These are phyloP conservation scores for Cetradonia linearis DNA, from an alignment of 495 filamentous ascomycete genomes.

Conservation along the genomic window DNA sequence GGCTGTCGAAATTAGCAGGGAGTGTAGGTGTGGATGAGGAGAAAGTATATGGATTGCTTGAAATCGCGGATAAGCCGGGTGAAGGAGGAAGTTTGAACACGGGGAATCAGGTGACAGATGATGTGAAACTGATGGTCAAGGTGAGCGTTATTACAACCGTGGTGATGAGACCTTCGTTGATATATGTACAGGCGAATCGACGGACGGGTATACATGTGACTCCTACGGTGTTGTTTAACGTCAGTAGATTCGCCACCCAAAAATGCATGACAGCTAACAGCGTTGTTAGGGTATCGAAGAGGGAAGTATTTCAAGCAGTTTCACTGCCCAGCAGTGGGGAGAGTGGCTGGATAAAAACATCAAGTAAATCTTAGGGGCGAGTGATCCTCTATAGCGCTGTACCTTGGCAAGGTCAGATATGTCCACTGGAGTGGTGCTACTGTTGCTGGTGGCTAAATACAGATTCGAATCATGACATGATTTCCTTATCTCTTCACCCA, in stretches of 20 bases:
- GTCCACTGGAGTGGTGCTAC: slow-evolving; percentile 3
- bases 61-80: slow-evolving; percentile 50
- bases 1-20: slow-evolving; percentile 59
- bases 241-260: slow-evolving; percentile 25
- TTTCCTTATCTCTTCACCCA: slow-evolving; percentile 10
- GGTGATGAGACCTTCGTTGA: not conserved
- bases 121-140: slow-evolving; percentile 77
- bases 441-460: slow-evolving; percentile 17
- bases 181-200: slow-evolving; percentile 44
- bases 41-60: slow-evolving; percentile 53
- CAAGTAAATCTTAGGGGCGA: slow-evolving; percentile 7
- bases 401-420: not conserved
- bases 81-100: slow-evolving; percentile 56
- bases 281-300: slow-evolving; percentile 57
- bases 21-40: slow-evolving; percentile 56
- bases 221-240: slow-evolving; percentile 79
- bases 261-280: slow-evolving; percentile 4
- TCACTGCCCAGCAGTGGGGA: slow-evolving; percentile 69
- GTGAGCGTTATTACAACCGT: slow-evolving; percentile 28
- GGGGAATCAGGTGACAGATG: slow-evolving; percentile 69
- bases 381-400: not conserved
- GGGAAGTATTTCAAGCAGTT: slow-evolving; percentile 63
- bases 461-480: slow-evolving; percentile 15
- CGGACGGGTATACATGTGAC: slow-evolving; percentile 77
- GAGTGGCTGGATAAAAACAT: slow-evolving; percentile 76